These are phyloP conservation scores for Annulohypoxylon moriforme DNA, from an alignment of 495 filamentous ascomycete species.

Conservation along the genomic window DNA sequence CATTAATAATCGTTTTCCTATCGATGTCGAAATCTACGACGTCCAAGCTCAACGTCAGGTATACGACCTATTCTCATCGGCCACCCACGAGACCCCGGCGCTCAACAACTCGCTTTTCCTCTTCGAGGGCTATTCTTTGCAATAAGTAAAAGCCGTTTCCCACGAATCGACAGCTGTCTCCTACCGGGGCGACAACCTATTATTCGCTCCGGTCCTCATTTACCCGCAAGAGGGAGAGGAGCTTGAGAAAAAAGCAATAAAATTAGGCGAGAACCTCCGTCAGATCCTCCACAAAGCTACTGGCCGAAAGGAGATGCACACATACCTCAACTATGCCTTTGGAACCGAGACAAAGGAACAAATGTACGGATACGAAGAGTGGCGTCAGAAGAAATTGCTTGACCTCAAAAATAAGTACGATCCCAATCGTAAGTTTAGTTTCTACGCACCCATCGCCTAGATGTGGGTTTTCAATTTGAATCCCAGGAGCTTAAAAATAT, in stretches of 20 bases:
- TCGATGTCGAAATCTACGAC: conserved; percentile 18
- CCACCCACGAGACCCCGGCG: background rate
- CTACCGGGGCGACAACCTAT: conserved; percentile 11
- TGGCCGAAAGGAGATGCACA: background rate
- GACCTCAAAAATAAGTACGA: background rate
- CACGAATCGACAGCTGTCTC: conserved; percentile 51
- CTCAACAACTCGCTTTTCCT: conserved; percentile 44
- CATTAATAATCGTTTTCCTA: conserved; percentile 17
- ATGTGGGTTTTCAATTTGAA: background rate
- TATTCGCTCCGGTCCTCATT: background rate
- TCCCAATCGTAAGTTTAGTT: background rate
- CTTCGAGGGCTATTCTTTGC: conserved; percentile 55
- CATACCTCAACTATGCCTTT: background rate
- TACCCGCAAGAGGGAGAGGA: background rate
- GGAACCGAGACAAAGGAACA: background rate
- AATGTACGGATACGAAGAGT: background rate
- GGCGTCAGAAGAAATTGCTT: background rate
- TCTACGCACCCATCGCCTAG: background rate
- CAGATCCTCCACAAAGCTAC: background rate
- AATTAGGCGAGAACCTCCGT: background rate
- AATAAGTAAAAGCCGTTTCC: conserved; percentile 49
- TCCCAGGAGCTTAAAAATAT: background rate
- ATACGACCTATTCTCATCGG: conserved; percentile 16
- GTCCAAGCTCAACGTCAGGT: conserved; percentile 3
- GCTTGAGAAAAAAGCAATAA: background rate